Evolutionary conservation across 495 filamentous ascomycete genomes (phyloP).

Genomic region (Lepidopterella palustris): DNA sequence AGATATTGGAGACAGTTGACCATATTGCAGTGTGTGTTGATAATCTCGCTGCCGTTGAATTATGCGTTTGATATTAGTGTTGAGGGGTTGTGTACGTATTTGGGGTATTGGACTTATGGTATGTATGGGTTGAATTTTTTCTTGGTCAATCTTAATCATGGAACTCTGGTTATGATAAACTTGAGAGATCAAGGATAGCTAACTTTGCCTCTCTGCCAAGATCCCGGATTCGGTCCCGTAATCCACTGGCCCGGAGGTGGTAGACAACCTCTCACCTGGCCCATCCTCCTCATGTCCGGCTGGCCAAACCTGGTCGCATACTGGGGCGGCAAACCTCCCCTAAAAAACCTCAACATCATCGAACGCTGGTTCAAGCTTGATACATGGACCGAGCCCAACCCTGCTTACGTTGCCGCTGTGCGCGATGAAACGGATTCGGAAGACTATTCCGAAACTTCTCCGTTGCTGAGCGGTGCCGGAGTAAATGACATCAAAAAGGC

Average conservation of each 20-base stretch:
- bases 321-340: not conserved
- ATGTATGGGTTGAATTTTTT: too few species aligned
- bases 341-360: not conserved
- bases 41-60: not conserved
- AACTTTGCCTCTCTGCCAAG: too few species aligned
- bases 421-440: not conserved
- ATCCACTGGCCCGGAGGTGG: not conserved
- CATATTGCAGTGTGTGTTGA: not conserved
- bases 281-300: not conserved
- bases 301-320: not conserved
- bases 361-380: not conserved
- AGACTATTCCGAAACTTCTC: not conserved
- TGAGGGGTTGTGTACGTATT: not conserved
- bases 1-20: not conserved
- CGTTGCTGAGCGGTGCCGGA: not conserved
- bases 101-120: not conserved
- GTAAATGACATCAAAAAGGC: not conserved
- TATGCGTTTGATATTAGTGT: not conserved
- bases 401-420: not conserved
- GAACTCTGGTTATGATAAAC: too few species aligned
- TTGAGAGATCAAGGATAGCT: too few species aligned
- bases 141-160: too few species aligned
- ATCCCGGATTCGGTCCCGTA: not conserved
- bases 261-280: not conserved
- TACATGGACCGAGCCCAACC: not conserved